Conservation (phyloP, 2,329 filamentous ascomycete genomes). For the Fusarium sp. region DNA sequence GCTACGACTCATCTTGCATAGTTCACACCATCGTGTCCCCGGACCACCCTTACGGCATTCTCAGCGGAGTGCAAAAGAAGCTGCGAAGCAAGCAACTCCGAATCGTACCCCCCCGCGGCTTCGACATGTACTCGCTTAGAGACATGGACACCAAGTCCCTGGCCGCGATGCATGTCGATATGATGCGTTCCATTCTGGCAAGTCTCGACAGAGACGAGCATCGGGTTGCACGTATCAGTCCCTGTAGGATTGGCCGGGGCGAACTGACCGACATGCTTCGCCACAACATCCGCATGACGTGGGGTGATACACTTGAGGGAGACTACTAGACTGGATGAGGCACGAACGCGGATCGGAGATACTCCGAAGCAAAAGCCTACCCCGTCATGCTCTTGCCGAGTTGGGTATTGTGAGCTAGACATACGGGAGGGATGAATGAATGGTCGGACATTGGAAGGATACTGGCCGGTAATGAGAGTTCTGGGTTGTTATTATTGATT, state of each 20-base stretch:
- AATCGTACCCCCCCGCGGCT: neutral
- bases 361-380: neutral
- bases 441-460: neutral
- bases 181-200: neutral
- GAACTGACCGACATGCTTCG: neutral
- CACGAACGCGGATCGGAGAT: neutral
- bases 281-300: neutral
- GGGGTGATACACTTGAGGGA: neutral
- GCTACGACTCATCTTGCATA: neutral
- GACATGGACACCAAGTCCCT: neutral
- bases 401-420: neutral
- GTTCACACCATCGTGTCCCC: neutral
- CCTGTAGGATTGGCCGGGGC: neutral
- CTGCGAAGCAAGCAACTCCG: neutral
- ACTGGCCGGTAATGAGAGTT: neutral
- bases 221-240: neutral
- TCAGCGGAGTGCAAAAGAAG: neutral
- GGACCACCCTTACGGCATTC: neutral
- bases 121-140: neutral
- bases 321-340: neutral
- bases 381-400: neutral
- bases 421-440: neutral
- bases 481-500: neutral
- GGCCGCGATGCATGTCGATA: neutral
- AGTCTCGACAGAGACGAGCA: neutral